phyloP scores from a whole-genome alignment of 1,139 yeast species.

The Pichia inconspicua region DNA sequence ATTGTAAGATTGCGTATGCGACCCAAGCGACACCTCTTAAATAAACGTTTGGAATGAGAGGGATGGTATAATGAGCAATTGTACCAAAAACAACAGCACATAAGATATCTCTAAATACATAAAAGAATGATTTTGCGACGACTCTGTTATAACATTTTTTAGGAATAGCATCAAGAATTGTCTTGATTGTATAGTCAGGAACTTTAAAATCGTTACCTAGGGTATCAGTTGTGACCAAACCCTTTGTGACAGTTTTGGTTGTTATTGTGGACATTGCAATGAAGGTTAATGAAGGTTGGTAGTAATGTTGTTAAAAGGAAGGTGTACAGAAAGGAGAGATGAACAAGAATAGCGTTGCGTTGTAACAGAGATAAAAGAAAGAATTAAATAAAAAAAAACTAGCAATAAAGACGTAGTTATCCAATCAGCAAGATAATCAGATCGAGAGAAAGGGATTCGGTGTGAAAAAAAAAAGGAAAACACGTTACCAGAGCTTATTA shows the following conservation, averaged over 20 bases:
- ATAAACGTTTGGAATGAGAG: constrained; percentile 36
- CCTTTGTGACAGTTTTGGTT: constrained; percentile 15
- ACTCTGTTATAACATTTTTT: constrained; percentile 54
- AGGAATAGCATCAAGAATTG: constrained; percentile 53
- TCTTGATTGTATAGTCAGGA: constrained; percentile 58
- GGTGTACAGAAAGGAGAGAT: neutral
- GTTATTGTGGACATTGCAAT: constrained; percentile 2
- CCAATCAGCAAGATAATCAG: too few relatives aligned
- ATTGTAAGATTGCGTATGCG: constrained; percentile 29
- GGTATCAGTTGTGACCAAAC: constrained; percentile 36
- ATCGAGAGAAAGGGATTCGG: too few relatives aligned
- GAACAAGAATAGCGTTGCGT: neutral
- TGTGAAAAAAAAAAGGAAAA: too few relatives aligned
- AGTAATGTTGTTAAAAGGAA: too few relatives aligned
- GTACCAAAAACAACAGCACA: constrained; percentile 38
- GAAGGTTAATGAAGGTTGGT: neutral
- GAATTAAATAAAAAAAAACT: too few relatives aligned
- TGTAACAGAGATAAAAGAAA: neutral
- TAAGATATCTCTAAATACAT: constrained; percentile 50
- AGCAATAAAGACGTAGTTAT: too few relatives aligned
- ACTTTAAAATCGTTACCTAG: constrained; percentile 50
- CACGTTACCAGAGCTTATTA: too few relatives aligned
- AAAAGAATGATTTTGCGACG: constrained; percentile 41
- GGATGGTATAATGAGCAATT: constrained; percentile 44
- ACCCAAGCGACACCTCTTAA: constrained; percentile 54